Evolutionary conservation across 1,139 yeast species (phyloP), one percentile per base, ranked within the genome.

Genomic region (Suhomyces taliae): DNA sequence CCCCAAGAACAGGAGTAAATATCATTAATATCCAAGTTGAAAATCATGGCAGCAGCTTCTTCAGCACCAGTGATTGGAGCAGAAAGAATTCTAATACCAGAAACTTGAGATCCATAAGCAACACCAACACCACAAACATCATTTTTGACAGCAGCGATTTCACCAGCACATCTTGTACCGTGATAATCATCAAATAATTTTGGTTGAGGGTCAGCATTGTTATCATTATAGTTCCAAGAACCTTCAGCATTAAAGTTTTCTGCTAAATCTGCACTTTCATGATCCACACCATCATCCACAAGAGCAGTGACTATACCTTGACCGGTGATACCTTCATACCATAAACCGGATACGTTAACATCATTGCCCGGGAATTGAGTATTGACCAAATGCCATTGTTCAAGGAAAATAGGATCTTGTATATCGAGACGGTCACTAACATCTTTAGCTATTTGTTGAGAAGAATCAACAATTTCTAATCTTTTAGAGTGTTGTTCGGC

Each of bases 1-100:
- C 99, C 99, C 99, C 99, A 95, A 5, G 97, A 90, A 66, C 99
- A 95, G 4, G 97, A 89, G 65, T 90, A 95, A 36, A 95, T 93
- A 65, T 91, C 96, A 63, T 93, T 93, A 9, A 78, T 76, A 51
- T 89, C 91, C 58, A 87, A 72, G 0, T 85, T 95, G 66, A 86
- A 87, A 38, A 87, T 76, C 74, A 95, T 71, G 0, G 98, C 88
- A 2, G 87, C 81, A 0, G 99, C 98, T 66, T 95, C 99, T 52
- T 90, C 96, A 46, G 86, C 95, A 5, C 89, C 75, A 4, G 95
- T 83, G 43, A 95, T 80, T 35, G 78, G 73, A 2, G 89, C 95
- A 0, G 96, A 87, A 41, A 95, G 75, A 51, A 95, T 93, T 49
- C 99, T 79, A 31, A 95, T 81, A 0, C 99, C 99, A 8, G 97